Evolutionary conservation across 2,329 filamentous ascomycete species (phyloP).

Genomic region (Neopestalotiopsis rosae): DNA sequence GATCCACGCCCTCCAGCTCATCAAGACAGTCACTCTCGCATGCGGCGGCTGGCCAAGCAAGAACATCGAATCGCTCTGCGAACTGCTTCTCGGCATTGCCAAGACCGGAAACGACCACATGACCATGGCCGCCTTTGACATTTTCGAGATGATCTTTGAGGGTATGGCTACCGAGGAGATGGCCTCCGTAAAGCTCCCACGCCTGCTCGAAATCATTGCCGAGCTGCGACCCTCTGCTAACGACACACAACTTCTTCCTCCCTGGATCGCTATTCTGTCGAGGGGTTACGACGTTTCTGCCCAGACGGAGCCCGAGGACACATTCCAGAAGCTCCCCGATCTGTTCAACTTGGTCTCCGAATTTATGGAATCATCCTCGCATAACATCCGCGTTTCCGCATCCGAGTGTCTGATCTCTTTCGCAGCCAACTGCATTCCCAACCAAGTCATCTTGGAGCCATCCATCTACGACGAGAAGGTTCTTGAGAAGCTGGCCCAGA

Average conservation of each 20-base stretch:
- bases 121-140: slow-evolving; percentile 94
- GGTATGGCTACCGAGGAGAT: slow-evolving; percentile 81
- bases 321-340: slow-evolving; percentile 86
- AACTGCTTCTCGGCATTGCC: slow-evolving; percentile 86
- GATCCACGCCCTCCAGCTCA: slow-evolving; percentile 89
- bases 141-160: slow-evolving; percentile 96
- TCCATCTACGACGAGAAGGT: slow-evolving; percentile 93
- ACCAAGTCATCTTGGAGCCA: slow-evolving; percentile 82
- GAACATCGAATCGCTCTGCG: slow-evolving; percentile 91
- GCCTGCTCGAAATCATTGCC: slow-evolving; percentile 87
- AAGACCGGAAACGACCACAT: slow-evolving; percentile 92
- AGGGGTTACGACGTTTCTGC: slow-evolving; percentile 93
- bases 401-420: slow-evolving; percentile 96
- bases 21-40: slow-evolving; percentile 85
- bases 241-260: slow-evolving; percentile 91
- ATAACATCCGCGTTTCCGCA: slow-evolving; percentile 92
- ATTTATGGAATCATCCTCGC: slow-evolving; percentile 85
- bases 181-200: slow-evolving; percentile 86
- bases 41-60: slow-evolving; percentile 95
- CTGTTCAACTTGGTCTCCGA: slow-evolving; percentile 80
- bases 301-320: slow-evolving; percentile 86
- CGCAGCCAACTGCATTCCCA: slow-evolving; percentile 86
- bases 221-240: slow-evolving; percentile 91
- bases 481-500: slow-evolving; percentile 79
- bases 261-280: slow-evolving; percentile 95